Evolutionary conservation across 1,284 basidiomycete genomes (phyloP).

Genomic region (Cystobasidium pallidum): DNA sequence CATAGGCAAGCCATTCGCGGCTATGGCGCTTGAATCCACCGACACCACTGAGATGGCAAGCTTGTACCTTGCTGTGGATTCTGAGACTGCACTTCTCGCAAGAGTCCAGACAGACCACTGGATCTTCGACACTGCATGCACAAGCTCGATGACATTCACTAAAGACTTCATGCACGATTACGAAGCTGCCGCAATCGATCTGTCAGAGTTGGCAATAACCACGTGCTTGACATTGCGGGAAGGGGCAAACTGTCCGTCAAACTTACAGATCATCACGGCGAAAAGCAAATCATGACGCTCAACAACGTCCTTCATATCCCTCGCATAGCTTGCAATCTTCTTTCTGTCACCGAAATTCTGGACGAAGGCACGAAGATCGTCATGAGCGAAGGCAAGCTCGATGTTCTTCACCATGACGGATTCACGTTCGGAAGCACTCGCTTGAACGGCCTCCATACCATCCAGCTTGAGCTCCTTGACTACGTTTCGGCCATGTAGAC

Average conservation of each 20-base stretch:
- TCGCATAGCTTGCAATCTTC: conserved; percentile 9
- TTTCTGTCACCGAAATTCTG: not conserved
- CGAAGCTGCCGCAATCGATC: too few species aligned
- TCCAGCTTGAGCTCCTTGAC: not conserved
- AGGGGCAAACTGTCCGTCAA: too few species aligned
- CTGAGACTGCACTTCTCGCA: too few species aligned
- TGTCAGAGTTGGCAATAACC: too few species aligned
- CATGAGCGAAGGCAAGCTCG: conserved; percentile 1
- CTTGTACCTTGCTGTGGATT: too few species aligned
- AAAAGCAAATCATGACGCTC: too few species aligned
- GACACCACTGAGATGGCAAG: too few species aligned
- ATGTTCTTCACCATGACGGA: not conserved
- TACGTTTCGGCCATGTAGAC: not conserved
- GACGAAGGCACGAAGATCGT: not conserved
- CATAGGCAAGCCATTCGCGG: not conserved
- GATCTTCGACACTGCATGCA: not conserved
- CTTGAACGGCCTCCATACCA: not conserved
- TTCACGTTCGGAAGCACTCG: conserved; percentile 5
- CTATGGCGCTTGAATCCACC: not conserved
- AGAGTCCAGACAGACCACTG: too few species aligned
- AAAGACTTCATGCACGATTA: not conserved
- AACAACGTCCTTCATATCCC: conserved; percentile 5
- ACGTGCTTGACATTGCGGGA: too few species aligned
- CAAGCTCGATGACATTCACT: not conserved
- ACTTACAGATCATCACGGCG: too few species aligned